phyloP scores from a whole-genome alignment of 495 filamentous ascomycete genomes.

The Hypomontagnella monticulosa region DNA sequence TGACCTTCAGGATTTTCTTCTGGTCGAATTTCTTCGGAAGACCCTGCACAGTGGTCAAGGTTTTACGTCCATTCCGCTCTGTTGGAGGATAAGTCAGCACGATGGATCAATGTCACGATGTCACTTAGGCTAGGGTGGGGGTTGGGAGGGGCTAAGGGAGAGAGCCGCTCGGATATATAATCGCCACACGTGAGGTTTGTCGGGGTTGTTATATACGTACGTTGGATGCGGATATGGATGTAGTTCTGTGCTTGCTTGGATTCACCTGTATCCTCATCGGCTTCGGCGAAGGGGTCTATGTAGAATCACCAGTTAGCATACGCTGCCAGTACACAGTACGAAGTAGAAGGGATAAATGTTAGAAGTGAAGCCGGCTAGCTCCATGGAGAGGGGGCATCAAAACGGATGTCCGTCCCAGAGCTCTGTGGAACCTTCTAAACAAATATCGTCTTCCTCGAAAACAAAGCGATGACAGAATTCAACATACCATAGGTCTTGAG shows the following conservation, averaged over 20 bases:
- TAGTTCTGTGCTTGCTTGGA: constrained; percentile 92
- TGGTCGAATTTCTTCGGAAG: constrained; percentile 97
- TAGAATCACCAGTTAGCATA: constrained; percentile 27
- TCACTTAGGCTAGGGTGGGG: neutral
- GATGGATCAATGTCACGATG: neutral
- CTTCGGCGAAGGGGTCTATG: constrained; percentile 99
- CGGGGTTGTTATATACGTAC: constrained; percentile 65
- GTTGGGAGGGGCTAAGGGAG: neutral
- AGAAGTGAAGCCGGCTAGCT: neutral
- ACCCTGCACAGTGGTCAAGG: constrained; percentile 98
- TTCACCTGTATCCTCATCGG: constrained; percentile 98
- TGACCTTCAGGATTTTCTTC: constrained; percentile 99
- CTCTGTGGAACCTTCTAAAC: neutral
- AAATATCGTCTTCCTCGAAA: neutral
- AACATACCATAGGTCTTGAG: constrained; percentile 97
- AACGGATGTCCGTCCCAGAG: neutral
- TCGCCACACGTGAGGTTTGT: constrained; percentile 8
- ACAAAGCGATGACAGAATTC: constrained; percentile 43
- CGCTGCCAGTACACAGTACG: neutral
- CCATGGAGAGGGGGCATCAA: neutral
- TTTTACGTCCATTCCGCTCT: constrained; percentile 99
- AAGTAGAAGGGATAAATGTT: constrained; percentile 18
- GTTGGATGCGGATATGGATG: constrained; percentile 99
- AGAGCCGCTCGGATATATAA: constrained; percentile 4
- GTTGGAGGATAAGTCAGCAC: constrained; percentile 30